phyloP scores from a whole-genome alignment of 768 basidiomycete species.

The Mycena kentingensis region DNA sequence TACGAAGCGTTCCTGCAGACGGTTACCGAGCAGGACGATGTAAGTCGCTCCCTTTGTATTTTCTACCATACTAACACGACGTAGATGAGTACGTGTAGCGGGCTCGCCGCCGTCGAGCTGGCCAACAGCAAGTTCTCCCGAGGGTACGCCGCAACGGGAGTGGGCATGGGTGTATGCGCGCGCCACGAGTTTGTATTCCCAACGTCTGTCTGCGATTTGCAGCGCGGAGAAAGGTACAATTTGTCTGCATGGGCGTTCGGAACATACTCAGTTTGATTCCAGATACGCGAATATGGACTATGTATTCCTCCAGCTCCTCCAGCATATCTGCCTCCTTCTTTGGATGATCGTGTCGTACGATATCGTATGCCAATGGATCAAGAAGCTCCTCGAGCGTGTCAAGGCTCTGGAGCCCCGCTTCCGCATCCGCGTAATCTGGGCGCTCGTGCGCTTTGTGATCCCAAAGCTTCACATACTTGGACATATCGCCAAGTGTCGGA shows the following conservation, averaged over 20 bases:
- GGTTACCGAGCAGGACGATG: background rate
- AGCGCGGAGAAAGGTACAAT: slow-evolving; percentile 33
- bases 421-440: slow-evolving; percentile 9
- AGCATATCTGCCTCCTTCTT: background rate
- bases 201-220: slow-evolving; percentile 29
- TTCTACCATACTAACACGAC: background rate
- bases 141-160: slow-evolving; percentile 27
- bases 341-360: slow-evolving; percentile 31
- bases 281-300: slow-evolving; percentile 41
- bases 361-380: slow-evolving; percentile 34
- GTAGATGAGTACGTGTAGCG: slow-evolving; percentile 28
- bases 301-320: slow-evolving; percentile 28
- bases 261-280: background rate
- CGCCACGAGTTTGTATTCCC: slow-evolving; percentile 26
- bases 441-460: slow-evolving; percentile 23
- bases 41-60: background rate
- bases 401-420: slow-evolving; percentile 14
- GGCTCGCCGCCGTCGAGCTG: slow-evolving; percentile 19
- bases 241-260: background rate
- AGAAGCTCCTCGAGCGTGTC: slow-evolving; percentile 23
- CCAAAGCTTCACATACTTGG: slow-evolving; percentile 34
- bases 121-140: slow-evolving; percentile 19
- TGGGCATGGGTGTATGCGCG: slow-evolving; percentile 25
- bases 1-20: background rate
- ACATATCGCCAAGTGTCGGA: slow-evolving; percentile 25